Evolutionary conservation across 2,329 filamentous ascomycete species (phyloP).

Genomic region (Diaporthe batatas): DNA sequence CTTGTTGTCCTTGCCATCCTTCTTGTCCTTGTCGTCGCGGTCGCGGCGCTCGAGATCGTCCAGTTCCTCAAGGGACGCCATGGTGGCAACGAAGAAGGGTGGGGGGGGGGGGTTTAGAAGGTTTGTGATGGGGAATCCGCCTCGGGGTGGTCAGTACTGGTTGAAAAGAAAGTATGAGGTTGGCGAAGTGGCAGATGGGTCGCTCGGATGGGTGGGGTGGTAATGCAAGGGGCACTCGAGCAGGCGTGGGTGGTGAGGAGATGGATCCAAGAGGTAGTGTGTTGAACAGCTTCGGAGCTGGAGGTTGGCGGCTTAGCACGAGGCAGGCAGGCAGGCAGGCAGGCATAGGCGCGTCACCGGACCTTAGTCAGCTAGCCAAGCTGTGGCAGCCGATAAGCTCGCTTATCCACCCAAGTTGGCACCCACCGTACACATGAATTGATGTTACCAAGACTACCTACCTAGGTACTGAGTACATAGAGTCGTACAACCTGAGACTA

Average conservation of each 20-base stretch:
- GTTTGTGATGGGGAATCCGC: not conserved
- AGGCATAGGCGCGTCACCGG: constrained; percentile 32
- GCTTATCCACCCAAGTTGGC: not conserved
- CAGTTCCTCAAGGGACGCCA: constrained; percentile 94
- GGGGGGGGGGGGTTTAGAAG: not conserved
- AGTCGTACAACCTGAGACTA: too few relatives aligned
- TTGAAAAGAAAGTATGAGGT: not conserved
- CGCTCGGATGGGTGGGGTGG: not conserved
- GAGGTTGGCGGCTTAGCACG: constrained; percentile 14
- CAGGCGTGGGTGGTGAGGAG: constrained; percentile 7
- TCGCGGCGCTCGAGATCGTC: constrained; percentile 87
- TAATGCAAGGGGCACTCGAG: constrained; percentile 4
- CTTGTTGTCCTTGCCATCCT: constrained; percentile 63
- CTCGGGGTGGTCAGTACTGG: not conserved
- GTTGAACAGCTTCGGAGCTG: constrained; percentile 32
- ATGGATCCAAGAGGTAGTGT: constrained; percentile 12
- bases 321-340: constrained; percentile 33
- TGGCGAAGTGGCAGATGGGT: not conserved
- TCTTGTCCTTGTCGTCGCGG: constrained; percentile 74
- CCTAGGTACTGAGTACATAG: too few relatives aligned
- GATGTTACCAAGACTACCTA: not conserved
- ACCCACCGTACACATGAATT: too few relatives aligned
- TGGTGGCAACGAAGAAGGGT: constrained; percentile 54
- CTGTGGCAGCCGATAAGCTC: constrained; percentile 12
- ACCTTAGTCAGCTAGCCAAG: constrained; percentile 27